These are phyloP conservation scores for Steccherinum ochraceum DNA, from an alignment of 768 basidiomycete species.

Conservation along the genomic window DNA sequence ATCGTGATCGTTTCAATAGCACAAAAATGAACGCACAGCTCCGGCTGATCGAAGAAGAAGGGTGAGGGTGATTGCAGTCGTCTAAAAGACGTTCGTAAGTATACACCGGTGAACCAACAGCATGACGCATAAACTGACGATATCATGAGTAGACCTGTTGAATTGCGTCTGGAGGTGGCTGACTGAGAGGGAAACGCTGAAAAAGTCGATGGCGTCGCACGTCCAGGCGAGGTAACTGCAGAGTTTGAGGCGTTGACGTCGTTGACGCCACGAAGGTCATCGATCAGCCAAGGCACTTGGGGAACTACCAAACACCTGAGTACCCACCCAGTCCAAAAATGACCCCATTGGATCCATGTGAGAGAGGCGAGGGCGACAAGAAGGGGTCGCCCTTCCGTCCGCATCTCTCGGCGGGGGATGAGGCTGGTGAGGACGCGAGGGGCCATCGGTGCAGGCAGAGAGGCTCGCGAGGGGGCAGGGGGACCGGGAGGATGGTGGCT, in stretches of 20 bases:
- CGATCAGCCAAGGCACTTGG: constrained; percentile 7
- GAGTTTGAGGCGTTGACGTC: constrained; percentile 25
- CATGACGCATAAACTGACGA: constrained; percentile 28
- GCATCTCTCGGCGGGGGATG: constrained; percentile 32
- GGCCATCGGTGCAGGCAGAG: constrained; percentile 29
- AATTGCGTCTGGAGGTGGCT: constrained; percentile 43
- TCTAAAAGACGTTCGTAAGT: constrained; percentile 28
- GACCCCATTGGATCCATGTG: constrained; percentile 48
- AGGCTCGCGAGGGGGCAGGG: too few relatives aligned
- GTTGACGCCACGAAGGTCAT: constrained; percentile 3
- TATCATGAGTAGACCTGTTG: constrained; percentile 29
- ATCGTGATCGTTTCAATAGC: not conserved
- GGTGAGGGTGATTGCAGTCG: constrained; percentile 85
- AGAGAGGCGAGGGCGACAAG: constrained; percentile 37
- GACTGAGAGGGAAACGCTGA: constrained; percentile 63
- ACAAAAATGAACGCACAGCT: constrained; percentile 37
- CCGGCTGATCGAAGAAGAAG: constrained; percentile 84
- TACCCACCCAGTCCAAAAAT: constrained; percentile 47
- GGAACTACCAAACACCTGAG: not conserved
- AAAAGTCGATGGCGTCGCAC: constrained; percentile 83
- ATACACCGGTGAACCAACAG: not conserved
- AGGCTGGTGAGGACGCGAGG: constrained; percentile 43
- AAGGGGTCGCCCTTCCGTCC: constrained; percentile 31
- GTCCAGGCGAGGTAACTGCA: constrained; percentile 82
- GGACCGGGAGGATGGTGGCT: not conserved